A percentile compares a stretch with the other conserved stretches of the same genome.
Conservation (phyloP, 257 asterid genomes). For the Solanum rostratum region DNA sequence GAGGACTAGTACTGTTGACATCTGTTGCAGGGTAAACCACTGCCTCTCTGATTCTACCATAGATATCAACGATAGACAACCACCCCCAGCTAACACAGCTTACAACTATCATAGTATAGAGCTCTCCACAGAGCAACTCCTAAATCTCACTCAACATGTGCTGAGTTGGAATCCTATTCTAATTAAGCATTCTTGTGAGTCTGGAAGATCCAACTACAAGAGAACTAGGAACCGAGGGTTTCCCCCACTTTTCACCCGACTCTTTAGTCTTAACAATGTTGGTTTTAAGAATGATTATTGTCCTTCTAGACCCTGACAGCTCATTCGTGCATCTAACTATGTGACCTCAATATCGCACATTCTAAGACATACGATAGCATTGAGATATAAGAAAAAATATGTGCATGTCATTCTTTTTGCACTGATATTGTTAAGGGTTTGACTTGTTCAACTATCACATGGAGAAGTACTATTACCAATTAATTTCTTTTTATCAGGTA, state of each 20-base stretch:
- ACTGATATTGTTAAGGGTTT: neutral
- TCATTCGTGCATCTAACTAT: neutral
- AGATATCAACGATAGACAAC: neutral
- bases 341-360: neutral
- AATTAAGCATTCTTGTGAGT: neutral
- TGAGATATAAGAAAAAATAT: neutral
- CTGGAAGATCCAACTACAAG: neutral
- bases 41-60: neutral
- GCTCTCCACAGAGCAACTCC: neutral
- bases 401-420: neutral
- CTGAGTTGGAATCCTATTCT: neutral
- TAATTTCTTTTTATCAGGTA: slow-evolving; percentile 42
- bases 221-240: neutral
- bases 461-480: slow-evolving; percentile 40
- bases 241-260: neutral
- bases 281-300: neutral
- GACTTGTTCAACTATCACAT: neutral
- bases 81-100: neutral
- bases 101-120: neutral
- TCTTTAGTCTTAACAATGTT: neutral
- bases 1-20: neutral
- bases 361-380: neutral
- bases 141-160: neutral
- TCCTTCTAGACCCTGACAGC: neutral
- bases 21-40: neutral